Evolutionary conservation across 164 flowering plant species (phyloP).

Genomic region (Vitis riparia): DNA sequence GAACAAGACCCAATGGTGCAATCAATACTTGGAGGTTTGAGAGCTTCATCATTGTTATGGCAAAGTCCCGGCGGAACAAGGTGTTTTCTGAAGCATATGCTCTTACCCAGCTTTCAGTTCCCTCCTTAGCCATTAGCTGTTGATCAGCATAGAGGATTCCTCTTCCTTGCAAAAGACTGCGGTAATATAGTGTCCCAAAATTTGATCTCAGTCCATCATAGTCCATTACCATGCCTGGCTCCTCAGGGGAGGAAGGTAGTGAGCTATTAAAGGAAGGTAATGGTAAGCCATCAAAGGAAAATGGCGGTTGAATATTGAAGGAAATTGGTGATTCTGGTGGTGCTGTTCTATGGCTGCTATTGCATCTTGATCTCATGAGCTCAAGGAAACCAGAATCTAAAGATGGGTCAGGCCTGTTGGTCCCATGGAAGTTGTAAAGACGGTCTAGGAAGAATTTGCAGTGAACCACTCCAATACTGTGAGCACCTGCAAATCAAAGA

Average conservation of each 20-base stretch:
- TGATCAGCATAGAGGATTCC: conserved; percentile 45
- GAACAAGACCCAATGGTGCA: conserved; percentile 36
- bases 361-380: conserved; percentile 31
- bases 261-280: conserved; percentile 5
- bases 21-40: conserved; percentile 34
- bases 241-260: background rate
- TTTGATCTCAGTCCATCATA: conserved; percentile 21
- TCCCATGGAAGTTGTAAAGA: conserved; percentile 37
- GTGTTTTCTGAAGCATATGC: conserved; percentile 38
- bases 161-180: conserved; percentile 30
- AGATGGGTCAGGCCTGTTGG: conserved; percentile 34
- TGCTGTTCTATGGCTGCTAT: background rate
- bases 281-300: conserved; percentile 2
- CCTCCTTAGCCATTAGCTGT: conserved; percentile 35
- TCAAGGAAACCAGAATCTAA: conserved; percentile 27
- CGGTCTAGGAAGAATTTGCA: conserved; percentile 37
- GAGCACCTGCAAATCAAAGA: conserved; percentile 31
- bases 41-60: conserved; percentile 43
- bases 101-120: conserved; percentile 37
- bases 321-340: conserved; percentile 2
- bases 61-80: conserved; percentile 40
- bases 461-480: conserved; percentile 42
- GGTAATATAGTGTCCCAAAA: conserved; percentile 32
- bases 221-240: conserved; percentile 25
- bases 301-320: background rate